phyloP scores from a whole-genome alignment of 1,139 yeast genomes.

The Wickerhamomyces sp. region DNA sequence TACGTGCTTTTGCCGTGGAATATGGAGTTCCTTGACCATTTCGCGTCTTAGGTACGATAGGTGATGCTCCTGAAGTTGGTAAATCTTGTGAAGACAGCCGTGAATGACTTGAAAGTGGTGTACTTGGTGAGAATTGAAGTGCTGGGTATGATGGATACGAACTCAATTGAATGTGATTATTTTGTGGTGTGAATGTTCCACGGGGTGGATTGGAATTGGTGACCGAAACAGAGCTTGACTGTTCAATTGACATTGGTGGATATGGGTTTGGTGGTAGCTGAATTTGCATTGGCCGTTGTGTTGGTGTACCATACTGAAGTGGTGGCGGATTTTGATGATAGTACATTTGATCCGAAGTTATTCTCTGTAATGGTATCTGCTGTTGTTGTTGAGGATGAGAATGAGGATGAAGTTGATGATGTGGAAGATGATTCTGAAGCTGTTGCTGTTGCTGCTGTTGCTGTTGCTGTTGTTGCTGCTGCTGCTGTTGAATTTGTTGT shows the following conservation, averaged over 20 bases:
- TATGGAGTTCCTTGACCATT: slow-evolving; percentile 6
- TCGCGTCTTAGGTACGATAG: slow-evolving; percentile 7
- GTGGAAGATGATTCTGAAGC: no score
- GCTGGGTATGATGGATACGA: slow-evolving; percentile 6
- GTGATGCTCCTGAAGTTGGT: slow-evolving; percentile 7
- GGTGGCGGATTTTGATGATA: slow-evolving; percentile 3
- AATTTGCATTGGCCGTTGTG: no score
- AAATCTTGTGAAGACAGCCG: slow-evolving; percentile 4
- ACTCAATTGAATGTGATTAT: slow-evolving; percentile 1
- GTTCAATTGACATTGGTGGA: slow-evolving; percentile 1
- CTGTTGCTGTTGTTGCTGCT: slow-evolving; percentile 7
- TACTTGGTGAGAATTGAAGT: slow-evolving; percentile 10
- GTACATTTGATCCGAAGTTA: no score
- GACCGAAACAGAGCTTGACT: background rate
- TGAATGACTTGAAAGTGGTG: slow-evolving; percentile 6
- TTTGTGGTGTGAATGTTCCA: slow-evolving; percentile 3
- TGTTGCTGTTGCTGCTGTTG: no score
- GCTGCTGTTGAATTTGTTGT: slow-evolving; percentile 7
- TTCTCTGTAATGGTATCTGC: no score
- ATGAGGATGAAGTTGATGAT: no score
- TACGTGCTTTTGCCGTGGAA: slow-evolving; percentile 9
- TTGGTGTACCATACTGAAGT: background rate
- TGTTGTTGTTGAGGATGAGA: no score
- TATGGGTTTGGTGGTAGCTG: background rate
- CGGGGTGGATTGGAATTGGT: slow-evolving; percentile 4